These are phyloP conservation scores for Diaporthe caulivora DNA, from an alignment of 2,329 filamentous ascomycete species.

Conservation along the genomic window DNA sequence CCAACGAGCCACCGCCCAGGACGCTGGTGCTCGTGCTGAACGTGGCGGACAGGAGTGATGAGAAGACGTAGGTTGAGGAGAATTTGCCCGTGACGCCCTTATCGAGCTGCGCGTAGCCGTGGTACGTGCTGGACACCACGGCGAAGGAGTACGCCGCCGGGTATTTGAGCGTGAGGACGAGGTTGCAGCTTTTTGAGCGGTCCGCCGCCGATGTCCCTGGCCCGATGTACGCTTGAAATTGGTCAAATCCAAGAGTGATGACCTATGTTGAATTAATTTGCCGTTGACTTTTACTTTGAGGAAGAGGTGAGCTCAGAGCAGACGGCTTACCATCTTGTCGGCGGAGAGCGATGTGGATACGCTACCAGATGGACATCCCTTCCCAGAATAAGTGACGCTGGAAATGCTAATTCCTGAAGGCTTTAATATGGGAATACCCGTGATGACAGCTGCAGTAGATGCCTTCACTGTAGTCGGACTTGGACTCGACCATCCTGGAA, in stretches of 20 bases:
- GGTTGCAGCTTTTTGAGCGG: conserved; percentile 43
- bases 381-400: conserved; percentile 36
- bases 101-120: conserved; percentile 40
- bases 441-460: not conserved
- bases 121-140: conserved; percentile 37
- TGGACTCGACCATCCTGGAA: not conserved
- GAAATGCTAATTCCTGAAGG: conserved; percentile 35
- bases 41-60: conserved; percentile 10
- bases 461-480: not conserved
- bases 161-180: conserved; percentile 38
- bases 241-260: conserved; percentile 39
- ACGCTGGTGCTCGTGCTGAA: conserved; percentile 35
- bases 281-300: not conserved
- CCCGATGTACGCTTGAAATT: conserved; percentile 39
- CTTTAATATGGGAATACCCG: conserved; percentile 3
- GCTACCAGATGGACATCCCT: conserved; percentile 36
- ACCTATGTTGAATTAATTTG: not conserved
- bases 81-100: conserved; percentile 33
- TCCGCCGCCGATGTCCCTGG: conserved; percentile 22
- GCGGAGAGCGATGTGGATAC: conserved; percentile 36
- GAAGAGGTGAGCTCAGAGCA: no score
- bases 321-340: conserved; percentile 28
- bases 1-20: conserved; percentile 22
- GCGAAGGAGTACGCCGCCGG: conserved; percentile 37
- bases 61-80: conserved; percentile 34